These are phyloP conservation scores for Geotrichum aggregatum DNA, from an alignment of 1,139 yeast genomes.

Conservation along the genomic window DNA sequence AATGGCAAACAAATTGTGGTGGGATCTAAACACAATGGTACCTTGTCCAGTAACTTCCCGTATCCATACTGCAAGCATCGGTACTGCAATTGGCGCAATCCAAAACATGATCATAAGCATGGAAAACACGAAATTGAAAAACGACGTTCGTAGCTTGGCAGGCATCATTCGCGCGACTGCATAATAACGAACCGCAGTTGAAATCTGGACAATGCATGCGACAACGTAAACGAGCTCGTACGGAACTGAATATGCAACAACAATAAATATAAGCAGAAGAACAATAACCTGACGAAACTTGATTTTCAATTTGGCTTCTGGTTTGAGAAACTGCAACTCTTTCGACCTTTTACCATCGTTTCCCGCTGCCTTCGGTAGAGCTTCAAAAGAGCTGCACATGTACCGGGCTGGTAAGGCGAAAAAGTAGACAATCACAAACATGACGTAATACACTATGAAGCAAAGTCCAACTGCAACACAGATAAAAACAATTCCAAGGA, in stretches of 20 bases:
- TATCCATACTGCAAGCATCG: conserved; percentile 38
- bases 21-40: conserved; percentile 33
- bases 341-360: no score
- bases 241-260: conserved; percentile 62
- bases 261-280: no score
- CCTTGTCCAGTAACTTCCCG: conserved; percentile 34
- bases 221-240: conserved; percentile 72
- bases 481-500: conserved; percentile 57
- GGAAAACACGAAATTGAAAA: conserved; percentile 30
- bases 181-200: conserved; percentile 19
- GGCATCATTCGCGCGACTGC: background rate
- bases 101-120: conserved; percentile 35
- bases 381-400: no score
- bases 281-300: no score
- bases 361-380: no score
- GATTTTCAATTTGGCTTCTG: no score
- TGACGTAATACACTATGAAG: conserved; percentile 35
- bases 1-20: conserved; percentile 34
- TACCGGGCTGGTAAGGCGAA: background rate
- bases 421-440: conserved; percentile 18
- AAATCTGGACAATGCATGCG: conserved; percentile 46
- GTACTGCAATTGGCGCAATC: conserved; percentile 36
- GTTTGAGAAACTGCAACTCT: no score
- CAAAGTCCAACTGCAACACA: conserved; percentile 51
- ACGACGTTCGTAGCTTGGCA: conserved; percentile 4